Evolutionary conservation across 2,329 filamentous ascomycete genomes (phyloP).

Genomic region (Cordyceps farinosa): DNA sequence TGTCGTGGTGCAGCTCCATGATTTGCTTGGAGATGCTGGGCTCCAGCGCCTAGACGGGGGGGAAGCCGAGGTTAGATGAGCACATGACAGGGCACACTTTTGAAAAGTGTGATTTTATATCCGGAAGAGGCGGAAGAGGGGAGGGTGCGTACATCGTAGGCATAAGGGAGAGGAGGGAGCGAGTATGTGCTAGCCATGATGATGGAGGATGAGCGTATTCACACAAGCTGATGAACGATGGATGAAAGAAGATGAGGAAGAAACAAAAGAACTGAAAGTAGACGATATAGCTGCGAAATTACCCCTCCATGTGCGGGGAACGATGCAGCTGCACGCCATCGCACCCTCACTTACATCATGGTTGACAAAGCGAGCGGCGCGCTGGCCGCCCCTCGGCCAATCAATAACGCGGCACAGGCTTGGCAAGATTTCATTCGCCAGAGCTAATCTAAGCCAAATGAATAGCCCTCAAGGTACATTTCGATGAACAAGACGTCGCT

Average conservation of each 20-base stretch:
- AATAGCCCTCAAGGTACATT: background rate
- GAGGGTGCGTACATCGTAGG: conserved; percentile 59
- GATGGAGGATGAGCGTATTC: conserved; percentile 2
- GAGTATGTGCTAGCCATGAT: conserved; percentile 47
- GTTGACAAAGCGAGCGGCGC: background rate
- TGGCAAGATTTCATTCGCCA: background rate
- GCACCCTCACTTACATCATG: conserved; percentile 12
- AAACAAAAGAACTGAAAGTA: background rate
- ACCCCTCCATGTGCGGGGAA: conserved; percentile 11
- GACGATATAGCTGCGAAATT: background rate
- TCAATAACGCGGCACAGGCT: background rate
- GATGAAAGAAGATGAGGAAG: background rate
- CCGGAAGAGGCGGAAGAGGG: background rate
- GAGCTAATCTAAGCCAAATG: background rate
- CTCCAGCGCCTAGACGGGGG: conserved; percentile 56
- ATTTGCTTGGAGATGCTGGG: conserved; percentile 73
- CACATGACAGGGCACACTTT: background rate
- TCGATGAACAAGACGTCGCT: background rate
- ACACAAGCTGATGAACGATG: background rate
- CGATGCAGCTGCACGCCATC: conserved; percentile 9
- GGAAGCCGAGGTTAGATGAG: background rate
- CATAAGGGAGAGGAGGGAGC: conserved; percentile 64
- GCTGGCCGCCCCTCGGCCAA: background rate
- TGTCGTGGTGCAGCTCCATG: conserved; percentile 77
- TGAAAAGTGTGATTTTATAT: background rate